Percentiles rank a stretch among this genome's conserved stretches.
Conservation (phyloP, 371 early-diverging fungal species). For the Mucor piriformis region DNA sequence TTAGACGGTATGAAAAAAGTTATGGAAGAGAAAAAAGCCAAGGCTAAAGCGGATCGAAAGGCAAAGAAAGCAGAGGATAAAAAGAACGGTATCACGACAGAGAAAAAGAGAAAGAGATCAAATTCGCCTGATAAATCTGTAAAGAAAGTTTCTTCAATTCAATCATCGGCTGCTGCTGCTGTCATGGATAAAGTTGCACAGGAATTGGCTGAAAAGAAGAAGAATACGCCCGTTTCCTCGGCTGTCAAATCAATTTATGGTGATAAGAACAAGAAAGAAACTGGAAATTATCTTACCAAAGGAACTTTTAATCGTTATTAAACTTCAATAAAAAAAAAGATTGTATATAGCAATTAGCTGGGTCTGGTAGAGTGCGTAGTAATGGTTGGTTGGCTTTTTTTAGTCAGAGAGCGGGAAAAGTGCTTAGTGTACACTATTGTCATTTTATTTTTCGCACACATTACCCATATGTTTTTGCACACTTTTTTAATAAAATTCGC, state of each 20-base stretch:
- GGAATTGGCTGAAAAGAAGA: constrained; percentile 54
- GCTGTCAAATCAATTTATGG: constrained; percentile 65
- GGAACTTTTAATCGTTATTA: constrained; percentile 74
- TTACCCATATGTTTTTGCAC: too few relatives aligned
- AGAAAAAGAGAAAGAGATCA: constrained; percentile 32
- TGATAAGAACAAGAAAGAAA: constrained; percentile 41
- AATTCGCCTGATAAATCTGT: constrained; percentile 8
- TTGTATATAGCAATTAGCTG: too few relatives aligned
- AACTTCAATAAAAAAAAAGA: not conserved
- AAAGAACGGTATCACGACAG: constrained; percentile 20
- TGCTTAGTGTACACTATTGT: too few relatives aligned
- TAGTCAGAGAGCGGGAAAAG: too few relatives aligned
- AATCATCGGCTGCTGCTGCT: constrained; percentile 51
- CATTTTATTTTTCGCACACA: too few relatives aligned
- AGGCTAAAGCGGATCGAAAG: constrained; percentile 63
- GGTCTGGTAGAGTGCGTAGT: too few relatives aligned
- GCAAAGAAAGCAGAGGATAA: constrained; percentile 47
- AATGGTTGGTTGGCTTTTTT: too few relatives aligned
- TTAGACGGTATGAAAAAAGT: constrained; percentile 56
- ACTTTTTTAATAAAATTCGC: too few relatives aligned
- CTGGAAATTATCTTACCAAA: constrained; percentile 63
- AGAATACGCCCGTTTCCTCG: constrained; percentile 39
- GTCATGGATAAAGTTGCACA: constrained; percentile 58
- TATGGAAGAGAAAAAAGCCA: constrained; percentile 61
- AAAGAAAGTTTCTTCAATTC: constrained; percentile 23